A percentile compares a stretch with the other conserved stretches of the same genome.
These are phyloP conservation scores for Quercus lobata DNA, from an alignment of 331 rosid species.

Conservation along the genomic window DNA sequence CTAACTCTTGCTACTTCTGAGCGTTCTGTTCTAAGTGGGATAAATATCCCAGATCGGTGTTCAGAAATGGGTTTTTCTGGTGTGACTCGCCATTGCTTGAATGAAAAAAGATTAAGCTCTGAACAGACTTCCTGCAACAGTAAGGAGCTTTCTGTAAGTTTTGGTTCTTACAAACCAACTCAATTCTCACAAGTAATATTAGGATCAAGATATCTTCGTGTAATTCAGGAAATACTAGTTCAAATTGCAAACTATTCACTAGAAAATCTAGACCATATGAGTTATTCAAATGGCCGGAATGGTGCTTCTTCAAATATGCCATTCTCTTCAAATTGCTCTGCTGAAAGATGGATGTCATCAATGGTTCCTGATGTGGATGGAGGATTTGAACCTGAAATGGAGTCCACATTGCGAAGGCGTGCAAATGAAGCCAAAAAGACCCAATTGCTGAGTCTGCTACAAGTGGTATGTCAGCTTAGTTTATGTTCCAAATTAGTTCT, in stretches of 20 bases:
- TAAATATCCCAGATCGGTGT: conserved; percentile 35
- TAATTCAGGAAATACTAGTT: conserved; percentile 59
- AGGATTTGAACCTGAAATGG: conserved; percentile 23
- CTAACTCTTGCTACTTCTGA: conserved; percentile 59
- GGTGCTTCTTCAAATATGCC: conserved; percentile 14
- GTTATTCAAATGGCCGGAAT: conserved; percentile 25
- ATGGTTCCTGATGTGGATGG: conserved; percentile 19
- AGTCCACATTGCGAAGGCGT: conserved; percentile 31
- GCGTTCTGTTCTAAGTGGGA: conserved; percentile 21
- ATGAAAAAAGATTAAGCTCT: conserved; percentile 35
- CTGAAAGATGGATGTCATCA: conserved; percentile 1
- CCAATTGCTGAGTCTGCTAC: conserved; percentile 60
- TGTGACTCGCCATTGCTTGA: conserved; percentile 29
- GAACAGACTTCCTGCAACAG: conserved; percentile 39
- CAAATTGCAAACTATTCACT: conserved; percentile 60
- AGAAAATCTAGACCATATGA: conserved; percentile 37
- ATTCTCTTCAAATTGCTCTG: conserved; percentile 6
- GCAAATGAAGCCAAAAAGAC: conserved; percentile 53
- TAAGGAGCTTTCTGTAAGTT: conserved; percentile 32
- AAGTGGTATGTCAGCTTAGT: conserved; percentile 45
- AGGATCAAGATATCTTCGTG: conserved; percentile 62
- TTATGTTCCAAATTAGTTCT: neutral
- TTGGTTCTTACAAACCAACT: conserved; percentile 22
- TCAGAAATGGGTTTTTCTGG: conserved; percentile 38
- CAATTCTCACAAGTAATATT: conserved; percentile 35